Base-by-base conservation (phyloP, 1,284 basidiomycete genomes). In the Rhodofomes roseus region DNA sequence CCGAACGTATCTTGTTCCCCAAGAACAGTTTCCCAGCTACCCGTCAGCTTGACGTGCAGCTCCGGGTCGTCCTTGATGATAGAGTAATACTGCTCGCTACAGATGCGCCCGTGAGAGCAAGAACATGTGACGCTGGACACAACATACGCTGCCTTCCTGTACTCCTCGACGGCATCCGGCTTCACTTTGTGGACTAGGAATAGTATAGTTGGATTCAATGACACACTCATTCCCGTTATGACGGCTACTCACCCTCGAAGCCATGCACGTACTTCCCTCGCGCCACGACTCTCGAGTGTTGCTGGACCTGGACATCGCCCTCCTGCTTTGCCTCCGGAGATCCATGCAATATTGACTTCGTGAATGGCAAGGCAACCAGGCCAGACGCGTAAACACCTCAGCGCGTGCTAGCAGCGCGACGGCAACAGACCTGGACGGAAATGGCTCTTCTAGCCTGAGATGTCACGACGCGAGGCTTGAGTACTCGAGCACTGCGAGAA, bases 221-320 rank as follows among this genome's bases (percentile, higher is more conserved):
- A 18, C 2, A 54, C 23, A 20, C 22, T 43, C 46, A 60, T 43
- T 9, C 27, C 36, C 57, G 40, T 52, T 29, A 20, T 64, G 39
- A n/a, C 40, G 25, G 41, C 11, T 40, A 74, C 87, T 67, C 66
- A 93, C 94, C 85, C 75, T 96, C 91, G 68, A 96, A 89, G 41
- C 91, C 92, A 74, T 96, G 94, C 31, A 91, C 80, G 68, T 92
- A 92, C 78, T 95, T 94, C 53, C 92, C 92, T 59, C 94, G 81
- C 43, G 90, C 95, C 54, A 96, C 89, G 4, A 93, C 75, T 68
- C 84, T 84, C 8, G 92, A 94, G 73, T 96, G 93, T 69, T 95
- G 93, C 61, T 85, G 81, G 55, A 81, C 74, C 62, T 89, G 86
- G 37, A 86, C 74, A 51, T 95, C 91, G 39, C 93, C 90, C 61